Evolutionary conservation across 345 rosid species (phyloP).

Genomic region (Punica granatum): DNA sequence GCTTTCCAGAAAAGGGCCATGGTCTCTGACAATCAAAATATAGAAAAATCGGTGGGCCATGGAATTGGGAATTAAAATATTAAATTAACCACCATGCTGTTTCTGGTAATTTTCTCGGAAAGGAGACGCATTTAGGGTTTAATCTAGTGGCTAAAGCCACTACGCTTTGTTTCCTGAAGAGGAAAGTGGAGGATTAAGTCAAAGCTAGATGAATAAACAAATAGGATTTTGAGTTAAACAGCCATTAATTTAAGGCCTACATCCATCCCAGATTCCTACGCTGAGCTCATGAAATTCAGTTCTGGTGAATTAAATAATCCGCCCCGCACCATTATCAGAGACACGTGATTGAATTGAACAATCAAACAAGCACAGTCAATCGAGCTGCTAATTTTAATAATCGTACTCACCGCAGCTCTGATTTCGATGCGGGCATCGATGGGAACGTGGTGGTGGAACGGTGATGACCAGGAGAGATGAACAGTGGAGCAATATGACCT

Average conservation of each 20-base stretch:
- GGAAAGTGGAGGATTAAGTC: conserved; percentile 6
- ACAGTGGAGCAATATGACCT: too few species aligned
- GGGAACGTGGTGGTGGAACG: too few species aligned
- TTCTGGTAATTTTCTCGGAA: background rate
- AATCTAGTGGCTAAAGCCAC: background rate
- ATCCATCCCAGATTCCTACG: background rate
- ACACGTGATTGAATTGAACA: conserved; percentile 1
- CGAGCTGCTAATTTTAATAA: background rate
- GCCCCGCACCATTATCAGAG: background rate
- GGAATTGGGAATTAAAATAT: background rate
- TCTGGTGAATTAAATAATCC: background rate
- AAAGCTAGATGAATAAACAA: conserved; percentile 1
- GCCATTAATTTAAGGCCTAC: background rate
- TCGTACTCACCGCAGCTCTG: background rate
- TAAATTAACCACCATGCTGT: background rate
- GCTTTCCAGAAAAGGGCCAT: background rate
- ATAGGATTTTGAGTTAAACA: background rate
- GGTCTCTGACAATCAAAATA: background rate
- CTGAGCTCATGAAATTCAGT: background rate
- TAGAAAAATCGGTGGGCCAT: conserved; percentile 9
- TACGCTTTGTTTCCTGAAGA: background rate
- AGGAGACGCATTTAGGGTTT: conserved; percentile 2
- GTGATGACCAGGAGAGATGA: too few species aligned
- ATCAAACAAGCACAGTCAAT: background rate
- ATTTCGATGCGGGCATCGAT: too few species aligned